Base-by-base conservation (phyloP, 192 early-diverging fungal species). In the Rhizoclosmatium sp. region DNA sequence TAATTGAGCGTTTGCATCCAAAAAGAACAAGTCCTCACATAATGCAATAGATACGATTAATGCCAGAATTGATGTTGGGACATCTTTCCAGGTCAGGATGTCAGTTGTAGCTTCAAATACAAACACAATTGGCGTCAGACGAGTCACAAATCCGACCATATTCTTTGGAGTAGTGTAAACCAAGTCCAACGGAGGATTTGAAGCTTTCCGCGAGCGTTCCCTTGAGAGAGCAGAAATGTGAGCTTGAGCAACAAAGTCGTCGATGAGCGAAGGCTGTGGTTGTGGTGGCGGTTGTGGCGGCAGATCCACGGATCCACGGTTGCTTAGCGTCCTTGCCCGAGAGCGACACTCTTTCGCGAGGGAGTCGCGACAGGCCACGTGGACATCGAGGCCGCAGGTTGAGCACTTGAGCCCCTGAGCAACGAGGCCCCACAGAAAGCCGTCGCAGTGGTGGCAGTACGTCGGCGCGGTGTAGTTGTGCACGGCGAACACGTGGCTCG, bases 371-470 rank as follows among this genome's bases (percentile, higher is more conserved):
- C 54, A 81, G 2, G 2, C 4, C 23, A 41, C 56, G 44, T 77
- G 51, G 60, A 81, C 84, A 47, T 61, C 71, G 67, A 62, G 1
- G n/a, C 72, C 72, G 72, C 72, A 75, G 19, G 4, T 31, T 7
- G 1, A 2, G 71, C 93, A 94, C 47, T 85, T 84, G 23, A 82
- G 70, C 3, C 93, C 93, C 74, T 94, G 92, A 64, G 87, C 88
- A 19, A 85, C 86, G 21, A 93, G 71, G 16, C 93, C 93, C 93
- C 93, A 94, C 56, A 94, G 84, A 58, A 93, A 81, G 62, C 90
- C 31, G 49, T 84, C 85, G 80, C 93, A 94, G 48, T 85, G 79
- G 73, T 91, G 90, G 80, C 93, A 94, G 72, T 90, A 91, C 1
- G 93, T 92, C 19, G 87, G 87, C 65, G 69, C 79, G 67, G 85